Percentiles rank a stretch among this genome's conserved stretches.
phyloP scores from a whole-genome alignment of 176 grass and related monocot species.

The Stipa capillata region DNA sequence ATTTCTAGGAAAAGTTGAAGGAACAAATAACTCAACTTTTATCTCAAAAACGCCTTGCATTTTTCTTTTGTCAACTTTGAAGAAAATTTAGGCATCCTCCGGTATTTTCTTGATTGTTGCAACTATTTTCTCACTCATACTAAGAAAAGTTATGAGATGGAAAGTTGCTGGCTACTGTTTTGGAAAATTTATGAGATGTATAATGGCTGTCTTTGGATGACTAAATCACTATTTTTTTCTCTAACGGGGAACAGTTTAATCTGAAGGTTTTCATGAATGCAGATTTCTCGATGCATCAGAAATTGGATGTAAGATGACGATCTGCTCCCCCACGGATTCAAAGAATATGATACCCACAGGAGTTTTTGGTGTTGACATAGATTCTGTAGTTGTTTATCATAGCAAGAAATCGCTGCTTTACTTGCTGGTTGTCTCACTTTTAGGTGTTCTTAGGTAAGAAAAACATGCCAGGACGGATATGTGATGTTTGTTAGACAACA shows the following conservation, averaged over 20 bases:
- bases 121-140: background rate
- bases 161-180: background rate
- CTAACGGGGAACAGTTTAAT: background rate
- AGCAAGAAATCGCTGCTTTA: conserved; percentile 21
- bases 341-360: background rate
- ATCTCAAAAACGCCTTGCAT: background rate
- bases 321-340: background rate
- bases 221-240: conserved; percentile 5
- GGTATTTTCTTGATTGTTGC: background rate
- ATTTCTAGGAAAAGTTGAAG: background rate
- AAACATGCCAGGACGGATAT: background rate
- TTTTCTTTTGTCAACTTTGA: background rate
- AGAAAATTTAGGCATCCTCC: background rate
- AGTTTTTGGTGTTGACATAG: conserved; percentile 6
- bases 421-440: conserved; percentile 28
- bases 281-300: background rate
- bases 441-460: conserved; percentile 53
- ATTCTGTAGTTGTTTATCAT: conserved; percentile 11
- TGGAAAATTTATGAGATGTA: background rate
- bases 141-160: background rate
- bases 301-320: background rate
- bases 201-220: background rate
- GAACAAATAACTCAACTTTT: background rate
- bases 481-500: conserved; percentile 1
- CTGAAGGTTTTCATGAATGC: background rate